These are phyloP conservation scores for Akanthomyces muscarius DNA, from an alignment of 2,329 filamentous ascomycete species.

Conservation along the genomic window DNA sequence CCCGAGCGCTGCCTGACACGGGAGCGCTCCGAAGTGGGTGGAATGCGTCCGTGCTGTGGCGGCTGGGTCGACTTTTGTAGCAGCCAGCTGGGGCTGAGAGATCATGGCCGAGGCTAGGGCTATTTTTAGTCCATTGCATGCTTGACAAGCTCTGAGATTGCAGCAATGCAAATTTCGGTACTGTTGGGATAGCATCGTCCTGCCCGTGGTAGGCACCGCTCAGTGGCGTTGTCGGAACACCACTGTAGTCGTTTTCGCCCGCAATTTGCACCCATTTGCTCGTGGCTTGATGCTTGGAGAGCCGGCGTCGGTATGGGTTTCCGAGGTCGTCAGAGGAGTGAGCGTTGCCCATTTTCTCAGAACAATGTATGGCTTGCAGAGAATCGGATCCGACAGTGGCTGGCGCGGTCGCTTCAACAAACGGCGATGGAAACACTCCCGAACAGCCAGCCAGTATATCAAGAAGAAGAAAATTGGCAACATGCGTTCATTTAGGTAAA, in stretches of 20 bases:
- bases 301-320: slow-evolving; percentile 38
- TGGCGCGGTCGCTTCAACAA: not conserved
- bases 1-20: slow-evolving; percentile 15
- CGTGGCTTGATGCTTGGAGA: slow-evolving; percentile 47
- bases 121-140: not conserved
- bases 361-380: not conserved
- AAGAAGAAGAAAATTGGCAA: not conserved
- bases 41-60: slow-evolving; percentile 12
- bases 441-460: not conserved
- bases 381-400: not conserved
- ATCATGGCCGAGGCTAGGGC: not conserved
- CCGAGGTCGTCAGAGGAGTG: slow-evolving; percentile 43
- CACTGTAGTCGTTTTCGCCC: slow-evolving; percentile 19
- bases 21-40: slow-evolving; percentile 9
- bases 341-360: slow-evolving; percentile 45
- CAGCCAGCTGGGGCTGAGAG: not conserved
- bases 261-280: slow-evolving; percentile 38
- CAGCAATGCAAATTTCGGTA: slow-evolving; percentile 4
- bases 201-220: slow-evolving; percentile 21
- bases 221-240: slow-evolving; percentile 17
- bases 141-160: not conserved
- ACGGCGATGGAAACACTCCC: not conserved
- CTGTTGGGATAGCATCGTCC: slow-evolving; percentile 2
- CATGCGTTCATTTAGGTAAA: slow-evolving; percentile 2
- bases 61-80: slow-evolving; percentile 9